phyloP scores from a whole-genome alignment of 148 eudicot species.

The Beta vulgaris region DNA sequence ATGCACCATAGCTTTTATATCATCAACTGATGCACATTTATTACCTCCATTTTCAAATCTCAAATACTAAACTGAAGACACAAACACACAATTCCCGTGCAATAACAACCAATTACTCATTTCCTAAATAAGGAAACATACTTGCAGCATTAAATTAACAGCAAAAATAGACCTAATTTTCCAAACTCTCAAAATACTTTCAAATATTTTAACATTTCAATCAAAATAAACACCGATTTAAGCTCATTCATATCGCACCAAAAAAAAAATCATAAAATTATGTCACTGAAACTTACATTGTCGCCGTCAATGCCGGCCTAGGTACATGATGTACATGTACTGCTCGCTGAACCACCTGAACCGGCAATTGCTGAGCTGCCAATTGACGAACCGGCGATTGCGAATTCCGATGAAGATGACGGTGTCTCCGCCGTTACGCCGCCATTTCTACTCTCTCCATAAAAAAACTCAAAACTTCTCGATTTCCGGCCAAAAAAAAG shows the following conservation, averaged over 20 bases:
- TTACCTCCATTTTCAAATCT: neutral
- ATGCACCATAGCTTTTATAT: neutral
- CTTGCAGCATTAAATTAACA: neutral
- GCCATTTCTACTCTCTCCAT: conserved; percentile 46
- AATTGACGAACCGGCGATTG: conserved; percentile 2
- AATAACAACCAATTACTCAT: conserved; percentile 5
- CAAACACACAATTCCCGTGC: neutral
- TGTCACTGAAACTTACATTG: conserved; percentile 21
- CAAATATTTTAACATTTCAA: neutral
- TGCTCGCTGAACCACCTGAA: conserved; percentile 6
- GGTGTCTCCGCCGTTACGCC: conserved; percentile 18
- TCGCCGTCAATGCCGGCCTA: conserved; percentile 20
- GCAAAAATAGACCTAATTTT: conserved; percentile 4
- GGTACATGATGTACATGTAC: conserved; percentile 14
- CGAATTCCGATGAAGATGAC: conserved; percentile 21
- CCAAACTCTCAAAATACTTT: neutral
- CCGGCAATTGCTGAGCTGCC: conserved; percentile 6
- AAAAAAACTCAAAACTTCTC: neutral
- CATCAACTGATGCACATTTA: neutral
- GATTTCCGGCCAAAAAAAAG: neutral
- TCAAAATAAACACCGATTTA: neutral
- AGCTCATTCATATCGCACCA: neutral
- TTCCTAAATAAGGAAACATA: conserved; percentile 11
- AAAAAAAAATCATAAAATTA: neutral
- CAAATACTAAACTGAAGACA: neutral